Evolutionary conservation across 352 stramenopile species (phyloP).

Genomic region (Phytophthora podocarpi): DNA sequence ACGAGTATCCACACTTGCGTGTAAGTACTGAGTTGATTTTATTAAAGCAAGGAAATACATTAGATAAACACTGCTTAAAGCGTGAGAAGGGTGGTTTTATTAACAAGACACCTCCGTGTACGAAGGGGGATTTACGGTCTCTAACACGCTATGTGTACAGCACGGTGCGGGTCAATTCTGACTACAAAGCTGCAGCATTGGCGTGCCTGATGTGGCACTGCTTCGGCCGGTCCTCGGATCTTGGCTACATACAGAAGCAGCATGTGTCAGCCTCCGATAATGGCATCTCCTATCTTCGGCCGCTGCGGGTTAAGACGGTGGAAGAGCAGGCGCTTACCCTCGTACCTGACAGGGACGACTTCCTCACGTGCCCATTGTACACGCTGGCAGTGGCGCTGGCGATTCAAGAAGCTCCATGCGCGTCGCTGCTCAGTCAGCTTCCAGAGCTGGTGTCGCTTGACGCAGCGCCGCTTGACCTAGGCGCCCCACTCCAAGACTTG

Average conservation of each 20-base stretch:
- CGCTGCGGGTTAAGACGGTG: slow-evolving; percentile 33
- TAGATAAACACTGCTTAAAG: slow-evolving; percentile 15
- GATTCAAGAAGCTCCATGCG: slow-evolving; percentile 15
- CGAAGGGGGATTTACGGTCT: slow-evolving; percentile 9
- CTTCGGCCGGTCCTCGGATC: slow-evolving; percentile 35
- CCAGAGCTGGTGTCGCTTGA: not conserved
- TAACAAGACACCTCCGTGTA: slow-evolving; percentile 22
- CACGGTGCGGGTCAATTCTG: not conserved
- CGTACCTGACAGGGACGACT: slow-evolving; percentile 16
- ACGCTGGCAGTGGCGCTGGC: slow-evolving; percentile 17
- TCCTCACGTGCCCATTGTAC: slow-evolving; percentile 18
- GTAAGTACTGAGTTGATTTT: no score
- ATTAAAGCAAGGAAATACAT: not conserved
- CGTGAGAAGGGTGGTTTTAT: slow-evolving; percentile 16
- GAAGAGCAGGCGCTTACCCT: slow-evolving; percentile 36
- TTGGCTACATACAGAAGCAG: slow-evolving; percentile 24
- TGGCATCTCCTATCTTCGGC: slow-evolving; percentile 28
- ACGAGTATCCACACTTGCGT: not conserved
- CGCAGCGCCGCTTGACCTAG: not conserved
- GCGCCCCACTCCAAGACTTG: no score
- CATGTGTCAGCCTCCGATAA: slow-evolving; percentile 24
- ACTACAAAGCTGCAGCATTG: slow-evolving; percentile 37
- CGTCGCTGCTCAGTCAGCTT: slow-evolving; percentile 17
- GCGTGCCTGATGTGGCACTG: slow-evolving; percentile 36
- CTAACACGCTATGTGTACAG: slow-evolving; percentile 8